phyloP scores from a whole-genome alignment of 805 yeast genomes.

The Groenewaldozyma salmanticensis region DNA sequence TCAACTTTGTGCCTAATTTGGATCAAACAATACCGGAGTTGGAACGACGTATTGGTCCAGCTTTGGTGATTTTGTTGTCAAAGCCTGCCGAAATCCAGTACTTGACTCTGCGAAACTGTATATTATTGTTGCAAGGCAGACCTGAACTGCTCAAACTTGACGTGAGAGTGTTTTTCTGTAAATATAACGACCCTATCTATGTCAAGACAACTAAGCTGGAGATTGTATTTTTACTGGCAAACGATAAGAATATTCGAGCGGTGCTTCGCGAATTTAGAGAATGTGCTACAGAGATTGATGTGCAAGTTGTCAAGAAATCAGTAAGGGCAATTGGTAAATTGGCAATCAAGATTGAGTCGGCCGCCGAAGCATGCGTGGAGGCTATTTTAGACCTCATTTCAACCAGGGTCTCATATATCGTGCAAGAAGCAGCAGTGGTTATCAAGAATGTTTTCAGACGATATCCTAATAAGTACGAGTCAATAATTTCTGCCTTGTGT shows the following conservation, averaged over 20 bases:
- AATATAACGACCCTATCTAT: conserved; percentile 76
- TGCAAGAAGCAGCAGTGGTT: conserved; percentile 73
- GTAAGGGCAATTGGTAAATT: conserved; percentile 83
- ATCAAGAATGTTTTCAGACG: conserved; percentile 66
- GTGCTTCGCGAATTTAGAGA: conserved; percentile 72
- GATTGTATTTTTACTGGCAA: conserved; percentile 70
- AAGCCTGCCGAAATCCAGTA: conserved; percentile 81
- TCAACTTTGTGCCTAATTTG: conserved; percentile 57
- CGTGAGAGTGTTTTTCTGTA: conserved; percentile 73
- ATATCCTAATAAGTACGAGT: conserved; percentile 52
- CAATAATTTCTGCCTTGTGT: conserved; percentile 35
- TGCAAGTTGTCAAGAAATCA: conserved; percentile 79
- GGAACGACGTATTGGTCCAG: conserved; percentile 52
- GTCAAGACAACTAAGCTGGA: conserved; percentile 86
- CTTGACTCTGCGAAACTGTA: conserved; percentile 69
- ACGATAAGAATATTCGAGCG: conserved; percentile 44
- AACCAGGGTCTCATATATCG: conserved; percentile 60
- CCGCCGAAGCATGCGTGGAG: conserved; percentile 56
- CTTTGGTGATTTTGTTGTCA: conserved; percentile 57
- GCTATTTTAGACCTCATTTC: conserved; percentile 49
- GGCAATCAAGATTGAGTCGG: conserved; percentile 61
- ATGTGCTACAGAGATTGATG: conserved; percentile 80
- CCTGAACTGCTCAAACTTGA: conserved; percentile 53
- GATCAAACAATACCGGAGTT: conserved; percentile 46
- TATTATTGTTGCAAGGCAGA: conserved; percentile 57